Conservation (phyloP, 2,329 filamentous ascomycete genomes). For the Trichoderma pleuroti region DNA sequence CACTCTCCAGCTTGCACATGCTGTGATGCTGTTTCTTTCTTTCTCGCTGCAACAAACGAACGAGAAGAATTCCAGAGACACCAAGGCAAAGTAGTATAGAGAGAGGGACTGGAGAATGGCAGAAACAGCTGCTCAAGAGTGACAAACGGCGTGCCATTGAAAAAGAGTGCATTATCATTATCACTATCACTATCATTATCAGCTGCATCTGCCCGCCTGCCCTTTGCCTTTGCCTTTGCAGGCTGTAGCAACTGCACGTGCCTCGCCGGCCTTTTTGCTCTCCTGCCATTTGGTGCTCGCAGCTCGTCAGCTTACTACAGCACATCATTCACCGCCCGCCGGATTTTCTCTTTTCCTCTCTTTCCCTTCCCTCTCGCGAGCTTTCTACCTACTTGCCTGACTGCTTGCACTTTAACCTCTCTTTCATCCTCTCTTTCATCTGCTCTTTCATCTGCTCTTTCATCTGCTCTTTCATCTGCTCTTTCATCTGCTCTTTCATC, state of each 20-base stretch:
- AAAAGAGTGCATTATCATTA: neutral
- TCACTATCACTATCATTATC: no score
- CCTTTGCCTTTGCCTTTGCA: neutral
- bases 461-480: no score
- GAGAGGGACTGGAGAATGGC: no score
- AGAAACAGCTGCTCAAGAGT: neutral
- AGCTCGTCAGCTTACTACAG: neutral
- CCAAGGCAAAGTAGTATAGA: no score
- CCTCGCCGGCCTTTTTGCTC: neutral
- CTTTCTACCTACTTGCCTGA: no score
- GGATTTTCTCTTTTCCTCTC: neutral
- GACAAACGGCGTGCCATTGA: neutral
- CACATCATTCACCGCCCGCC: neutral
- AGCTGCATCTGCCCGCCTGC: neutral
- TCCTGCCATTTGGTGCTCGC: neutral
- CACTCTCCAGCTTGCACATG: neutral
- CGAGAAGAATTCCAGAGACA: neutral
- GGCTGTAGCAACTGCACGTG: slow-evolving; percentile 1
- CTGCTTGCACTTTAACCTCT: no score
- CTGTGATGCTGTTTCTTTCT: neutral
- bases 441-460: no score
- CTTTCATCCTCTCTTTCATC: neutral
- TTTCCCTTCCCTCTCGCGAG: no score
- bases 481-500: no score
- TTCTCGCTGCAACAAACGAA: no score